Evolutionary conservation across 2,329 filamentous ascomycete genomes (phyloP).

Genomic region (Neonectria neomacrospora): DNA sequence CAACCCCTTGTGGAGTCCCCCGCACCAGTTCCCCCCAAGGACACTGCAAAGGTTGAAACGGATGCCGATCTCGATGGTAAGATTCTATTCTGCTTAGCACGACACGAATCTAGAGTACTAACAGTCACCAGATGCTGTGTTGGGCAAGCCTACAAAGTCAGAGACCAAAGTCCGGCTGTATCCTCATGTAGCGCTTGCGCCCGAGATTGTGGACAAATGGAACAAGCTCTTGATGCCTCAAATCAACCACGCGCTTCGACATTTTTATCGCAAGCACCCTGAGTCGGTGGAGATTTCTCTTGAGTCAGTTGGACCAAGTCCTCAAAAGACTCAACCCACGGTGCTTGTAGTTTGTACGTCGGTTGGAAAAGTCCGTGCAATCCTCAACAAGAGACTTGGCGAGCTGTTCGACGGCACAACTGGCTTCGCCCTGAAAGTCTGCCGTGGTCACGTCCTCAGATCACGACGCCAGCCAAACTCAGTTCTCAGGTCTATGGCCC

Average conservation of each 20-base stretch:
- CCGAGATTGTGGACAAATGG: slow-evolving; percentile 76
- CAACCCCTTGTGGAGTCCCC: slow-evolving; percentile 9
- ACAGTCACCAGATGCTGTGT: slow-evolving; percentile 33
- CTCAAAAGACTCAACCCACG: slow-evolving; percentile 74
- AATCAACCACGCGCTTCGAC: slow-evolving; percentile 75
- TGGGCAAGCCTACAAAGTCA: slow-evolving; percentile 37
- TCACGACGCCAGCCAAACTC: slow-evolving; percentile 61
- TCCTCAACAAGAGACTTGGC: slow-evolving; percentile 75
- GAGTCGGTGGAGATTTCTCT: slow-evolving; percentile 84
- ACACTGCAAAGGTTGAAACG: slow-evolving; percentile 15
- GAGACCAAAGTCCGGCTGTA: slow-evolving; percentile 66
- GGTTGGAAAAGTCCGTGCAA: slow-evolving; percentile 76
- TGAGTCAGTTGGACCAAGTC: slow-evolving; percentile 76
- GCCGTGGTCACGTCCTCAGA: slow-evolving; percentile 73
- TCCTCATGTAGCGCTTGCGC: slow-evolving; percentile 67
- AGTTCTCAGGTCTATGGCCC: slow-evolving; percentile 48
- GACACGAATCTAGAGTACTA: background rate
- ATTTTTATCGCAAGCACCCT: slow-evolving; percentile 77
- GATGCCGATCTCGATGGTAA: slow-evolving; percentile 38
- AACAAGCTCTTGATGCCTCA: slow-evolving; percentile 77
- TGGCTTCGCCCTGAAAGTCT: slow-evolving; percentile 76
- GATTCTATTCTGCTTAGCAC: background rate
- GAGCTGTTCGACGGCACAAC: slow-evolving; percentile 71
- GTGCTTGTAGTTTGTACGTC: slow-evolving; percentile 83
- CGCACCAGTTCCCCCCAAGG: slow-evolving; percentile 5